phyloP scores from a whole-genome alignment of 1,139 yeast species.

The Suhomyces maxii region DNA sequence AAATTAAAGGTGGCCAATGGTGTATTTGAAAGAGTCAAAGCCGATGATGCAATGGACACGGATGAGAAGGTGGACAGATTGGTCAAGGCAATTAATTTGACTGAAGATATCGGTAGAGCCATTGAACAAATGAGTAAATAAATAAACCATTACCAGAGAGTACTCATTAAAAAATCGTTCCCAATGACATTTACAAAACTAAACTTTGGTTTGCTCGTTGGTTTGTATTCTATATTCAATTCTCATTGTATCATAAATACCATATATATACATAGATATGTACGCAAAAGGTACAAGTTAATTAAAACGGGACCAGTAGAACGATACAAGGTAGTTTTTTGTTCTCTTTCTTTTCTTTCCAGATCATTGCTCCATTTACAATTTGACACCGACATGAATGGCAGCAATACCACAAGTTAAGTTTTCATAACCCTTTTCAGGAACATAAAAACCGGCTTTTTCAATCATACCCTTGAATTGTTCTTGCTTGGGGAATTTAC shows the following conservation, averaged over 20 bases:
- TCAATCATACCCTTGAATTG: slow-evolving; percentile 88
- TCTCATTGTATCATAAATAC: not conserved
- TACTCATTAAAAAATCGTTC: not conserved
- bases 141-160: not conserved
- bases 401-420: slow-evolving; percentile 97
- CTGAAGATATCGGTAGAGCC: slow-evolving; percentile 31
- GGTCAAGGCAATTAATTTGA: slow-evolving; percentile 27
- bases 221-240: not conserved
- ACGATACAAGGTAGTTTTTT: too few species aligned
- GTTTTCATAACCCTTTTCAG: slow-evolving; percentile 89
- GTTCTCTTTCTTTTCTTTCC: too few species aligned
- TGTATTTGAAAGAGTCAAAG: slow-evolving; percentile 14
- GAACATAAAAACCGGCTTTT: slow-evolving; percentile 89
- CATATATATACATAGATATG: slow-evolving; percentile 9
- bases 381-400: slow-evolving; percentile 91
- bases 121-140: not conserved
- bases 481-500: slow-evolving; percentile 89
- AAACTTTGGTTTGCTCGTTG: not conserved
- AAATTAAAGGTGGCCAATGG: slow-evolving; percentile 35
- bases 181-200: not conserved
- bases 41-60: slow-evolving; percentile 24
- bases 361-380: slow-evolving; percentile 24
- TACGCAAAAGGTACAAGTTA: not conserved
- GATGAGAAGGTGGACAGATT: slow-evolving; percentile 21
- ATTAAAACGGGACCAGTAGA: too few species aligned